Base-by-base conservation (phyloP, 768 basidiomycete species). In the Pulveroboletus sp. region DNA sequence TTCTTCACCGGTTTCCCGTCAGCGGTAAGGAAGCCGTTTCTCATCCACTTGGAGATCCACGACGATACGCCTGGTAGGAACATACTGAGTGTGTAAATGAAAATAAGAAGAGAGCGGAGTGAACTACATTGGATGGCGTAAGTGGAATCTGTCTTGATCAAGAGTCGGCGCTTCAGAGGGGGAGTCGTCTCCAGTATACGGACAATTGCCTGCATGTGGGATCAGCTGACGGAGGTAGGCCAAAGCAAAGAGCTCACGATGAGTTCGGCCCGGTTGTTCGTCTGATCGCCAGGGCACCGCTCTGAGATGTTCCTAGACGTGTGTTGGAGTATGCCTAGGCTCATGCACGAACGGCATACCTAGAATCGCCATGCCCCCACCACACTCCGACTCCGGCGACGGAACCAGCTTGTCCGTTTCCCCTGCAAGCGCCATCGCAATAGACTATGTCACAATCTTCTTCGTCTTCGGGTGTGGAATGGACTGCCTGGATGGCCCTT, bases 221-320 rank as follows among this genome's bases (percentile, higher is more conserved):
- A 31, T 50, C 15, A 50, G 21, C 32, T 27, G 26, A 33, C 6
- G 48, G 21, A 35, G 39, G 41, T 46, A 17, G 26, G 24, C 4
- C 9, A 26, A 48, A n/a, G 33, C 18, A 14, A 74, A 79, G 21
- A 47, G 11, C 68, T 49, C 11, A 90, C 93, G 47, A 93, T 81
- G 30, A 95, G 74, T 64, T 96, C 93, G 10, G 92, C 93, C 27
- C 92, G 72, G 53, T 93, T 92, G 62, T 93, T 93, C 2, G 90
- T 92, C 61, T 92, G 90, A 48, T 71, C 76, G 4, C 89, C 89
- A 4, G 88, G 88, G 65, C 86, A 89, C 32, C 89, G 75, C 65
- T 94, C 92, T 2, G 83, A 76, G 3, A 93, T 61, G 58, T 94
- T 95, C 49, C 92, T 94, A 18, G 31, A 27, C n/a, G 43, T 8